These are phyloP conservation scores for Setomelanomma holmii DNA, from an alignment of 2,329 filamentous ascomycete genomes.

Conservation along the genomic window DNA sequence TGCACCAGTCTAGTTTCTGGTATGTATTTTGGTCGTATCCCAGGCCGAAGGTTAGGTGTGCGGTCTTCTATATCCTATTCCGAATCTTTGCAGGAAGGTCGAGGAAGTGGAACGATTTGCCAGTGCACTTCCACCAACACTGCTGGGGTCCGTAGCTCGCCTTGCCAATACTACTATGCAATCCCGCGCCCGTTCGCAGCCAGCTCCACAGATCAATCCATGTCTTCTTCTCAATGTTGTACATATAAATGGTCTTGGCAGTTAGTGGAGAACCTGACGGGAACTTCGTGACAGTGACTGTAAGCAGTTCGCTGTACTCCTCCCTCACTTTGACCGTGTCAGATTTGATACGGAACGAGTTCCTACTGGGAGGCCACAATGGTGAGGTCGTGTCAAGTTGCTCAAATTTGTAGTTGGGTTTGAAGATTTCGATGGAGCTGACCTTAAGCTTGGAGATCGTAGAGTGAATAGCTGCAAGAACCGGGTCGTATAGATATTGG, in stretches of 20 bases:
- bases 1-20: too few relatives aligned
- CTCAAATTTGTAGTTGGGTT: not conserved
- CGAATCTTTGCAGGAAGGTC: slow-evolving; percentile 1
- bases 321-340: not conserved
- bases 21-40: too few relatives aligned
- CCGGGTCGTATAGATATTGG: not conserved
- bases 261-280: not conserved
- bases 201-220: not conserved
- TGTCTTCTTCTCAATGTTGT: not conserved
- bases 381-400: not conserved
- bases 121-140: slow-evolving; percentile 1
- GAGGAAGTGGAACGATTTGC: not conserved
- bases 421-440: not conserved
- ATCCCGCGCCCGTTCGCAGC: not conserved
- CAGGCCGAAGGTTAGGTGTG: too few relatives aligned
- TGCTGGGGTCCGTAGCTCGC: not conserved
- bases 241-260: not conserved
- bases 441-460: not conserved
- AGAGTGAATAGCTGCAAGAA: not conserved
- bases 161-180: not conserved
- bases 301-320: not conserved
- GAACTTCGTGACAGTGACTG: not conserved
- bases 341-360: not conserved
- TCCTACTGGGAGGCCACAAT: not conserved
- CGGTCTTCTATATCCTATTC: not conserved